Base-by-base conservation (phyloP, 2,329 filamentous ascomycete species). In the Zasmidium citrigriseum region DNA sequence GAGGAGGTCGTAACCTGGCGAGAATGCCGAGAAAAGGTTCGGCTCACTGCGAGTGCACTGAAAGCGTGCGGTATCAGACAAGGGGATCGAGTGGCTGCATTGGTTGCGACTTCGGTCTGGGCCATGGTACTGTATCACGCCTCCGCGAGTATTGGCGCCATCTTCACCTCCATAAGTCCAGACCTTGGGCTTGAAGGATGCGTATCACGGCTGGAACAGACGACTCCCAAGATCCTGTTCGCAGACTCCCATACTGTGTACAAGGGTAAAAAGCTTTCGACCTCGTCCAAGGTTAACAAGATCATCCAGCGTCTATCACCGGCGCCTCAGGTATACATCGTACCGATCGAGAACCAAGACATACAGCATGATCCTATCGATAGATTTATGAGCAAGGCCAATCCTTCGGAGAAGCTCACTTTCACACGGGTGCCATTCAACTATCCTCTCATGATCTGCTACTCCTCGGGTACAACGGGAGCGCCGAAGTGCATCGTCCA, bases 401-500 rank as follows among this genome's bases (percentile, higher is more conserved):
- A 64, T 29, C 56, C 59, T 3, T 38, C 60, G 0, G 73, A 77
- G 49, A 51, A 62, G 2, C 65, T 79, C 14, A 66, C 66, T 2
- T 80, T 77, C 63, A 69, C 67, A 4, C 69, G 70, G 4, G 66
- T 79, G 0, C 67, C 77, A 0, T 79, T 76, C 62, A 75, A 72
- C 55, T 67, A 76, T 47, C 77, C 78, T 1, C 64, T 80, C 4
- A 71, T 77, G 58, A 79, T 80, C 38, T 71, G 78, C 18, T 80
- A 79, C 62, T 73, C 71, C 3, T 73, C 69, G 23, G 78, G 77
- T 1, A 79, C 76, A 1, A 77, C 75, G 0, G 77, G 77, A 0
- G 70, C 74, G 14, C 77, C 77, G 4, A 78, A 79, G 41, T 79
- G 76, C 60, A 75, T 80, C 4, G 77, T 80, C 24, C 78, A 79